Base-by-base conservation (phyloP, 1,139 yeast genomes). In the Keqinozyma sinolaborantium region DNA sequence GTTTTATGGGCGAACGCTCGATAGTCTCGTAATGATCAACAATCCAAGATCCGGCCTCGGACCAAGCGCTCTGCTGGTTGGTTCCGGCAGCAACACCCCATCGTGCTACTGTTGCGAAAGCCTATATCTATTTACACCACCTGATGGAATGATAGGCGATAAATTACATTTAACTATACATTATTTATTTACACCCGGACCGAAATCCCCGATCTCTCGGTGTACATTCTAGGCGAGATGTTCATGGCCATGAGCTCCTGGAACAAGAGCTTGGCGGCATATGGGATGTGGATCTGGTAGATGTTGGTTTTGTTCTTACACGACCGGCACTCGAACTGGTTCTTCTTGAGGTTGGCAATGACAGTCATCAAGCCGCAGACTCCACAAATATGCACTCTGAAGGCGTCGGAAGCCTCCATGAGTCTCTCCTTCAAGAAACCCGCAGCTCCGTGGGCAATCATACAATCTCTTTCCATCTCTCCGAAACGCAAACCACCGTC, bases 401-500 rank as follows among this genome's bases (percentile, higher is more conserved):
- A 92, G 3, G 97, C 97, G 69, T 92, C 99, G 0, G 97, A 88
- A 3, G 97, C 97, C 61, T 92, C 98, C 97, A 92, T 90, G 59
- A 92, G 73, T 60, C 99, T 78, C 65, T 92, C 99, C 64, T 90
- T 87, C 64, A 92, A 75, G 70, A 92, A 92, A 6, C 97, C 95
- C 2, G 98, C 97, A 2, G 97, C 97, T 58, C 98, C 98, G 60
- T 92, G 97, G 4, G 98, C 98, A 73, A 92, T 92, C 95, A 94
- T 92, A 83, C 98, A 92, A 73, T 94, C 98, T 72, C 98, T 87
- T 66, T 92, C 99, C 99, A 92, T 92, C 68, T 92, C 99, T 56
- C 99, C 99, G 77, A 92, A 94, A 65, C 99, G 88, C 59, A 92
- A 73, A 48, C 99, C 99, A 78, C 99, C 99, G 64, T 92, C 98